Percentiles rank a stretch among this genome's conserved stretches.
Evolutionary conservation across 192 early-diverging fungal species (phyloP).

Genomic region (Coemansia sp.): DNA sequence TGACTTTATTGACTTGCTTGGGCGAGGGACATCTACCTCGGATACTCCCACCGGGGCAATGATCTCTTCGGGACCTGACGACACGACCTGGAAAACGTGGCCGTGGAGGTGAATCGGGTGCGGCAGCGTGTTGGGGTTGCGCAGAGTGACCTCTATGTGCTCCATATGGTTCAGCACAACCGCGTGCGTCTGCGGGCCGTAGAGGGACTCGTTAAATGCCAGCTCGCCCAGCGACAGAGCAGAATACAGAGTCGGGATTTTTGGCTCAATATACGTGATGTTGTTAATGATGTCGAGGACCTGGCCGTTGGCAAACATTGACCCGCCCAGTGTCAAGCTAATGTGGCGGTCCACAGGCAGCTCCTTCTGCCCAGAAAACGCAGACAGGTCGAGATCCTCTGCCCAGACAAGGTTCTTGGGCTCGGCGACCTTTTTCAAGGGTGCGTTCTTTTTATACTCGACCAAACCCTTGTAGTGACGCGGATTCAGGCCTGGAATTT

Average conservation of each 20-base stretch:
- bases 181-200: conserved; percentile 42
- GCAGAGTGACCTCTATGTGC: conserved; percentile 65
- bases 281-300: background rate
- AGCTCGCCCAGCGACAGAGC: conserved; percentile 16
- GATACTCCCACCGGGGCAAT: background rate
- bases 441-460: conserved; percentile 8
- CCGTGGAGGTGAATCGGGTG: conserved; percentile 85
- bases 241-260: conserved; percentile 16
- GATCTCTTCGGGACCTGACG: conserved; percentile 37
- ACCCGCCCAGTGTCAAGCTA: background rate
- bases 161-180: conserved; percentile 60
- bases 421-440: background rate
- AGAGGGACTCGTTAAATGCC: conserved; percentile 7
- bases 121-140: conserved; percentile 61
- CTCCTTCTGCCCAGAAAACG: background rate
- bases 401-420: conserved; percentile 9
- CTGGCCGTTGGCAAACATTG: background rate
- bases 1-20: background rate
- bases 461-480: conserved; percentile 2
- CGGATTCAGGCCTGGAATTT: conserved; percentile 1
- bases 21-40: background rate
- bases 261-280: conserved; percentile 6
- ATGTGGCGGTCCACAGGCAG: background rate
- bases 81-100: conserved; percentile 75
- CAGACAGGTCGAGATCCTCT: background rate